These are phyloP conservation scores for Globisporangium ultimum DNA, from an alignment of 352 stramenopile species.

Conservation along the genomic window DNA sequence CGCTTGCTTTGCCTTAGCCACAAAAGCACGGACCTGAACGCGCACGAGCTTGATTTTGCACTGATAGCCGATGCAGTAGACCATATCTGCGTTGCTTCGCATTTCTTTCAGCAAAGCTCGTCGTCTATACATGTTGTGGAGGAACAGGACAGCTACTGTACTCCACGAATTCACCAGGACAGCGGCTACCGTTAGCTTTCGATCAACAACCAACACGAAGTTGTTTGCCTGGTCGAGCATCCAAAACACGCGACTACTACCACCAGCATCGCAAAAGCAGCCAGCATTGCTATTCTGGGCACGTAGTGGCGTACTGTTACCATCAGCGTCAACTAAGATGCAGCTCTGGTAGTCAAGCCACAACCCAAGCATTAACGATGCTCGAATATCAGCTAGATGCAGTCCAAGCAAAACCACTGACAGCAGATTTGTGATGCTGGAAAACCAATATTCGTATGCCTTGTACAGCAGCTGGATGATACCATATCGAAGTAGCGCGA, in stretches of 20 bases:
- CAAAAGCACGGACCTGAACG: neutral
- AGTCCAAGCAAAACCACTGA: conserved; percentile 11
- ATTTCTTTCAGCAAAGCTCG: neutral
- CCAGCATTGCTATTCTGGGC: neutral
- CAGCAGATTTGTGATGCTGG: conserved; percentile 17
- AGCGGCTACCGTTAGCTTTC: neutral
- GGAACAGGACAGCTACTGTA: neutral
- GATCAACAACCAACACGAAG: neutral
- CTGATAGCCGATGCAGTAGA: conserved; percentile 2
- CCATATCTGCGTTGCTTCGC: neutral
- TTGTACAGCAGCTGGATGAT: conserved; percentile 16
- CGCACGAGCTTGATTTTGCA: conserved; percentile 6
- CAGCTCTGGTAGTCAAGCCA: conserved; percentile 17
- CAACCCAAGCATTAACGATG: conserved; percentile 7
- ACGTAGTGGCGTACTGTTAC: neutral
- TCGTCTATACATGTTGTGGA: conserved; percentile 3
- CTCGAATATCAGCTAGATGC: conserved; percentile 12
- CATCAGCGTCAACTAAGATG: conserved; percentile 22
- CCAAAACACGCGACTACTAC: neutral
- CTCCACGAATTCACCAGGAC: conserved; percentile 4
- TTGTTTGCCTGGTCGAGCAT: neutral
- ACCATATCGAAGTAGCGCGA: conserved; percentile 20
- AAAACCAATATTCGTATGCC: conserved; percentile 34
- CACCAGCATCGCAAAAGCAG: neutral
- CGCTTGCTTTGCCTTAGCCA: no score